Evolutionary conservation across 2,329 filamentous ascomycete genomes (phyloP).

Genomic region (Aureobasidium sp.): DNA sequence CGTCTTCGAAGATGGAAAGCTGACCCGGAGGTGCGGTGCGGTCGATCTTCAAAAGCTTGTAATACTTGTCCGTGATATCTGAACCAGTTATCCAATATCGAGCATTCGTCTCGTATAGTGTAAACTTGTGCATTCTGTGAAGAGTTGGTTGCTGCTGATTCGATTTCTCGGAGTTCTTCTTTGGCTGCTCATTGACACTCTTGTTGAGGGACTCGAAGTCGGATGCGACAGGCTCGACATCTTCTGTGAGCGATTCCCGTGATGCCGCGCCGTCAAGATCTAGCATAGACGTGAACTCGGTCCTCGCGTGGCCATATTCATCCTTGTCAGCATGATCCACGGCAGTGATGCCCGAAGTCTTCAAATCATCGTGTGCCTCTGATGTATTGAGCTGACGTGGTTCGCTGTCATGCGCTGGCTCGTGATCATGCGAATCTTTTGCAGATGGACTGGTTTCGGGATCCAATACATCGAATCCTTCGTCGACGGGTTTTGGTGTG

Average conservation of each 20-base stretch:
- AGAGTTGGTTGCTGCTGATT: conserved; percentile 2
- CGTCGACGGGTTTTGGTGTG: background rate
- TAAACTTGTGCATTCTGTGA: conserved; percentile 80
- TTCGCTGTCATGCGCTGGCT: conserved; percentile 10
- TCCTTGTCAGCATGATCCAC: background rate
- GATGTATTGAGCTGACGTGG: background rate
- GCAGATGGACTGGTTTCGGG: background rate
- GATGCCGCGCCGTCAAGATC: background rate
- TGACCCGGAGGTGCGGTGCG: conserved; percentile 72
- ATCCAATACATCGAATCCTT: background rate
- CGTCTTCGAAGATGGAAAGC: conserved; percentile 82
- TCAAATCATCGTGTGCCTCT: background rate
- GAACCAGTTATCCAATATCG: conserved; percentile 91
- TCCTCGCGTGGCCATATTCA: background rate
- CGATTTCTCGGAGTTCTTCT: background rate
- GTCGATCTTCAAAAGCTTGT: conserved; percentile 90
- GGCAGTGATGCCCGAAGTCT: background rate
- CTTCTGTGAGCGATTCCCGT: background rate
- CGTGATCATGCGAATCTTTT: background rate
- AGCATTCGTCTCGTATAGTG: conserved; percentile 89
- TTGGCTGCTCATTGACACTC: background rate
- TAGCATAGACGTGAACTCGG: background rate
- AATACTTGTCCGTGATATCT: conserved; percentile 80
- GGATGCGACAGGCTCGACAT: background rate
- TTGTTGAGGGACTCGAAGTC: background rate